phyloP scores from a whole-genome alignment of 208 protist species.

The Trichomonas vaginalis region DNA sequence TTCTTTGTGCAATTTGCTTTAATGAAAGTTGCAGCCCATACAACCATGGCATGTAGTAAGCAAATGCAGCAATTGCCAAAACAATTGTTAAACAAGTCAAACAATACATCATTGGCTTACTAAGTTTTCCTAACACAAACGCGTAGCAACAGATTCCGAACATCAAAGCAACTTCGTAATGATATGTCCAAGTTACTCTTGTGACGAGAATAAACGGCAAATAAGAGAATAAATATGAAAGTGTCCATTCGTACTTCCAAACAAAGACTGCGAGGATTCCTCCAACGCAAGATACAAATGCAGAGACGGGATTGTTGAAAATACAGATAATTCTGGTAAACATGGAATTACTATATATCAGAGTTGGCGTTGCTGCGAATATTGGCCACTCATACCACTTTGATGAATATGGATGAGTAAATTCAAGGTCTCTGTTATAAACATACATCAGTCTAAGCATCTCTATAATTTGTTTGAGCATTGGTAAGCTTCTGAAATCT shows the following conservation, averaged over 20 bases:
- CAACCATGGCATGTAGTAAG: not conserved
- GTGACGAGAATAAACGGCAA: not conserved
- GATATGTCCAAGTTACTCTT: not conserved
- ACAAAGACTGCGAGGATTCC: not conserved
- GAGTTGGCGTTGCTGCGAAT: not conserved
- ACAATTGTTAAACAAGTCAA: not conserved
- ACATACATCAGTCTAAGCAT: not conserved
- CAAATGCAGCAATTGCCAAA: not conserved
- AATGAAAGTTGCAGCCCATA: not conserved
- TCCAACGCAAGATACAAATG: not conserved
- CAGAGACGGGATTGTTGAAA: not conserved
- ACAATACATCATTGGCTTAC: not conserved
- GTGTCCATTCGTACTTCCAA: not conserved
- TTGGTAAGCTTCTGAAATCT: not conserved
- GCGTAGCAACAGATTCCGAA: not conserved
- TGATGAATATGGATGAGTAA: not conserved
- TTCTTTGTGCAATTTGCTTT: not conserved
- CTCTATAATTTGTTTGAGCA: not conserved
- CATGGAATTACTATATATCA: not conserved
- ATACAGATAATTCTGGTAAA: not conserved
- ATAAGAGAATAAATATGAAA: not conserved
- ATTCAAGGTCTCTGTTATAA: not conserved
- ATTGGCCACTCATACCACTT: conserved; percentile 11
- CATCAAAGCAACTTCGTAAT: not conserved
- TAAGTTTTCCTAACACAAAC: not conserved